Conservation (phyloP, 768 basidiomycete genomes). For the Collybia mongolica region DNA sequence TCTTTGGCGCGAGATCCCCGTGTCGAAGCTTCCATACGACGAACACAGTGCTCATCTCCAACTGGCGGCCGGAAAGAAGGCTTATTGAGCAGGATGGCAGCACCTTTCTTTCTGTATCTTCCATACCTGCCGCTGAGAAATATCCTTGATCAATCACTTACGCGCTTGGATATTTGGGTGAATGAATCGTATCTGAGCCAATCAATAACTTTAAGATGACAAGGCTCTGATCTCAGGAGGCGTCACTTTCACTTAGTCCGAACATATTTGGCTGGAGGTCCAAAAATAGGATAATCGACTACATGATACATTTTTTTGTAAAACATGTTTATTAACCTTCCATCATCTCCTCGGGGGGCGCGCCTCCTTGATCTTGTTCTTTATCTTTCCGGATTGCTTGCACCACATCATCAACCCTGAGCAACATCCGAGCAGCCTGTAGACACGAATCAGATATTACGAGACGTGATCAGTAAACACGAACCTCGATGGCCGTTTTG, state of each 20-base stretch:
- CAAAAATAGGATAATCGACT: too few relatives aligned
- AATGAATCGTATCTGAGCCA: background rate
- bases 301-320: too few relatives aligned
- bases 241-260: too few relatives aligned
- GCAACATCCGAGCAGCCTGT: constrained; percentile 84
- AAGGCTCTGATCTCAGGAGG: too few relatives aligned
- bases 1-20: constrained; percentile 93
- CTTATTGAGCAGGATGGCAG: constrained; percentile 40
- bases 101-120: constrained; percentile 10
- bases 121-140: background rate
- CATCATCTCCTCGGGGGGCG: constrained; percentile 57
- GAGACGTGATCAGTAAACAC: constrained; percentile 11
- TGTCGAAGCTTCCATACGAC: constrained; percentile 90
- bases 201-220: too few relatives aligned
- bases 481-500: constrained; percentile 94
- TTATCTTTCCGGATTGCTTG: constrained; percentile 80
- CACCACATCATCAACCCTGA: constrained; percentile 93
- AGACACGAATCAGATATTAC: constrained; percentile 2
- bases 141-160: too few relatives aligned
- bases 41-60: constrained; percentile 93
- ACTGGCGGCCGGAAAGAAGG: constrained; percentile 77
- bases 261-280: too few relatives aligned
- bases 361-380: constrained; percentile 47
- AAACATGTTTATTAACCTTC: constrained; percentile 8
- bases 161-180: too few relatives aligned